A percentile compares a stretch with the other conserved stretches of the same genome.
Evolutionary conservation across 2,329 filamentous ascomycete genomes (phyloP).

Genomic region (Aspergillus sclerotialis): DNA sequence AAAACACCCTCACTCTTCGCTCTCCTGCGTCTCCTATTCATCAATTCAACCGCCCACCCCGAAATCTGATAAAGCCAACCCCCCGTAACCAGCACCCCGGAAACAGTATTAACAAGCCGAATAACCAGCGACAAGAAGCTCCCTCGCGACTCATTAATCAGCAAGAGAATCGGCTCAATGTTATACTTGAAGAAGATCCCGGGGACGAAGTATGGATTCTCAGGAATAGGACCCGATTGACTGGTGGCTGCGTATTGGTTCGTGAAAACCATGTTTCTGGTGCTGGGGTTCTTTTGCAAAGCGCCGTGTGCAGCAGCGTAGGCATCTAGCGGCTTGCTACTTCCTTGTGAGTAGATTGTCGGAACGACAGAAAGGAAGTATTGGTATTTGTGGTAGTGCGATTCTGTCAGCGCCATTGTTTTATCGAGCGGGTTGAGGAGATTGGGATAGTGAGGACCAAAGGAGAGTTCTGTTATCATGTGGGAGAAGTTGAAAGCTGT

Average conservation of each 20-base stretch:
- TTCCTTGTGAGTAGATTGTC: constrained; percentile 71
- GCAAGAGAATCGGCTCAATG: constrained; percentile 88
- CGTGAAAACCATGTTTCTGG: constrained; percentile 65
- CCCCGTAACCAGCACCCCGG: constrained; percentile 83
- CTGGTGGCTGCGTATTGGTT: constrained; percentile 98
- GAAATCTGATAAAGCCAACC: constrained; percentile 86
- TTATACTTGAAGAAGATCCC: constrained; percentile 99
- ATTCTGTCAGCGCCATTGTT: constrained; percentile 68
- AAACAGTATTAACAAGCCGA: constrained; percentile 82
- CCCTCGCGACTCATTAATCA: constrained; percentile 74
- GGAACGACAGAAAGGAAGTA: constrained; percentile 96
- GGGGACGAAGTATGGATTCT: constrained; percentile 59
- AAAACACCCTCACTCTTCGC: constrained; percentile 43
- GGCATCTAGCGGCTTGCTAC: constrained; percentile 33
- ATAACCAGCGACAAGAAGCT: constrained; percentile 68
- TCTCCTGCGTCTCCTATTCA: constrained; percentile 34
- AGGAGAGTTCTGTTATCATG: constrained; percentile 91
- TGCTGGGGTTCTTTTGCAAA: constrained; percentile 26
- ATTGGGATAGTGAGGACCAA: constrained; percentile 92
- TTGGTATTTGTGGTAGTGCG: constrained; percentile 91
- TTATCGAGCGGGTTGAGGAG: constrained; percentile 91
- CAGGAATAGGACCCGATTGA: constrained; percentile 59
- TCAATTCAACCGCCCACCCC: constrained; percentile 60
- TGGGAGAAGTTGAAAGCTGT: constrained; percentile 96
- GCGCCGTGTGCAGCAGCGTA: constrained; percentile 29